Conservation (phyloP, 345 rosid genomes). For the Sapria himalayana region DNA sequence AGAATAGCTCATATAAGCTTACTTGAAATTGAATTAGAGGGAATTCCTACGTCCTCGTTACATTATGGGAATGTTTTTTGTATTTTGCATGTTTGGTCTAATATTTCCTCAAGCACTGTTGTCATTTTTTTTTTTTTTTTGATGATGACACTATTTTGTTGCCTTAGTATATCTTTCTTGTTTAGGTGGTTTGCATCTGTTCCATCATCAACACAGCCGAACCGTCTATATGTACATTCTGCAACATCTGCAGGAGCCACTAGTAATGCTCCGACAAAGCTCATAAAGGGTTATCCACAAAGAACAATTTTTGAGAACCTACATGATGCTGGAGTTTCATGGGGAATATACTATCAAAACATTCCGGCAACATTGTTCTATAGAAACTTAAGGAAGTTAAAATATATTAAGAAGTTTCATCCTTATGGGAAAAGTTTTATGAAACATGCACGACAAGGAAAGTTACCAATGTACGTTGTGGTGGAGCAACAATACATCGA, state of each 20-base stretch:
- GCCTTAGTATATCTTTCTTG: too few relatives aligned
- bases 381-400: slow-evolving; percentile 44
- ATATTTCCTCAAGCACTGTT: too few relatives aligned
- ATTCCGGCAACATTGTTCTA: slow-evolving; percentile 70
- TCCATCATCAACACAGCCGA: slow-evolving; percentile 80
- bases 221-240: slow-evolving; percentile 60
- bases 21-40: too few relatives aligned
- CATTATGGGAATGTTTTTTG: too few relatives aligned
- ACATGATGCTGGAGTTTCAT: slow-evolving; percentile 24
- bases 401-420: slow-evolving; percentile 31
- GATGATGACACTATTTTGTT: background rate
- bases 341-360: slow-evolving; percentile 72
- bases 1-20: too few relatives aligned
- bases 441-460: slow-evolving; percentile 32
- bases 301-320: slow-evolving; percentile 67
- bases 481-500: slow-evolving; percentile 84
- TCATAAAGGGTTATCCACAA: slow-evolving; percentile 53
- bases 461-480: slow-evolving; percentile 45
- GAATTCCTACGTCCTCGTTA: too few relatives aligned
- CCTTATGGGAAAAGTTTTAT: slow-evolving; percentile 29
- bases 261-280: slow-evolving; percentile 43
- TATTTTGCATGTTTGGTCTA: too few relatives aligned
- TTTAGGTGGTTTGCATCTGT: slow-evolving; percentile 74
- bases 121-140: background rate
- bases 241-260: slow-evolving; percentile 69